These are phyloP conservation scores for Paramecium bursaria DNA, from an alignment of 73 alveolate species.

Conservation along the genomic window DNA sequence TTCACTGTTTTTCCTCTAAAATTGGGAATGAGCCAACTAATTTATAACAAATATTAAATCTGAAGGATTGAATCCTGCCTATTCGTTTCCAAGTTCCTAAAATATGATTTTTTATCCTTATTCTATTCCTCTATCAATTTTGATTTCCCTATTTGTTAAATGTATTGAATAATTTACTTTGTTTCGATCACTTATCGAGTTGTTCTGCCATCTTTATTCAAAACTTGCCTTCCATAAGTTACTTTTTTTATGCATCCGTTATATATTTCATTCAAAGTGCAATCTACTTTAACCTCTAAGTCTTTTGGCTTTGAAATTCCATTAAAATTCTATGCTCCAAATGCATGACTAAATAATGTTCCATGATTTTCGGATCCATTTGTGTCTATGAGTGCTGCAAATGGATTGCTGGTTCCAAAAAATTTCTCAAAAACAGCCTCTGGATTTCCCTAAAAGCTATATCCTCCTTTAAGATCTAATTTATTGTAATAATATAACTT, in stretches of 20 bases:
- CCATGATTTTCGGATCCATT: conserved; percentile 75
- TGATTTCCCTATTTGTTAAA: conserved; percentile 67
- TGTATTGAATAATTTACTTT: conserved; percentile 8
- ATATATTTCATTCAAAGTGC: conserved; percentile 88
- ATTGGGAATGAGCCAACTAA: conserved; percentile 79
- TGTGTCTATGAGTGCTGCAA: conserved; percentile 75
- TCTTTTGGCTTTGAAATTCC: conserved; percentile 71
- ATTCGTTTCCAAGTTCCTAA: conserved; percentile 88
- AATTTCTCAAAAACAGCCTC: conserved; percentile 94
- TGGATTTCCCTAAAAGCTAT: conserved; percentile 91
- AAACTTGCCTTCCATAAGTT: conserved; percentile 74
- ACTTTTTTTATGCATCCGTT: conserved; percentile 86
- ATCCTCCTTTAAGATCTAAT: conserved; percentile 85
- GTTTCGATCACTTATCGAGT: conserved; percentile 70
- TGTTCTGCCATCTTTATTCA: conserved; percentile 88
- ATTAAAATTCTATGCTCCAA: conserved; percentile 74
- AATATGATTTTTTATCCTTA: conserved; percentile 79
- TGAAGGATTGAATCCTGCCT: conserved; percentile 73
- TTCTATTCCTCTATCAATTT: conserved; percentile 88
- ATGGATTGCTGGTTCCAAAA: conserved; percentile 94
- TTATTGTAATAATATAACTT: conserved; percentile 19
- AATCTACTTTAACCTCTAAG: conserved; percentile 75
- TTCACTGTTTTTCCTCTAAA: conserved; percentile 87
- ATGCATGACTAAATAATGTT: conserved; percentile 82
- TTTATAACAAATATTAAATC: conserved; percentile 81